A percentile compares a stretch with the other conserved stretches of the same genome.
Evolutionary conservation across 2,329 filamentous ascomycete species (phyloP).

Genomic region (Calonectria fujianensis): DNA sequence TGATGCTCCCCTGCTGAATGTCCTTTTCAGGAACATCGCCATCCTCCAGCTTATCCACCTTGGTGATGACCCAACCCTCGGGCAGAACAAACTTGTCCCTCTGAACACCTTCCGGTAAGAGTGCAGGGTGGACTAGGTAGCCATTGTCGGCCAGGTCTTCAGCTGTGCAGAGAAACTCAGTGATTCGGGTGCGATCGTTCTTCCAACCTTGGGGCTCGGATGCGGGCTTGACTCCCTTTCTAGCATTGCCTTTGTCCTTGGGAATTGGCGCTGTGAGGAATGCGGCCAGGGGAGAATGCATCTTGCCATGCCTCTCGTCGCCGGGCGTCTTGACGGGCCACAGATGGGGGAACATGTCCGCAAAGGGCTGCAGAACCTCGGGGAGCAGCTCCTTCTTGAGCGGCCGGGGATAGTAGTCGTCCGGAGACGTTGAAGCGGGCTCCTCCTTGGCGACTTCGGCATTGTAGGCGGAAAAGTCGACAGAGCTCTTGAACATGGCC

Average conservation of each 20-base stretch:
- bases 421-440: constrained; percentile 66
- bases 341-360: constrained; percentile 88
- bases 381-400: constrained; percentile 72
- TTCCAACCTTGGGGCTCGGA: constrained; percentile 80
- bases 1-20: constrained; percentile 87
- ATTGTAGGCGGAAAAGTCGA: constrained; percentile 70
- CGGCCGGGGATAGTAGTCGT: constrained; percentile 75
- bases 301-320: constrained; percentile 85
- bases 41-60: constrained; percentile 79
- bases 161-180: constrained; percentile 82
- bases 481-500: constrained; percentile 85
- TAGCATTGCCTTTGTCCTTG: constrained; percentile 77
- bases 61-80: constrained; percentile 89
- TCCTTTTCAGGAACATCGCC: constrained; percentile 80
- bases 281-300: constrained; percentile 91
- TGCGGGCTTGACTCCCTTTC: constrained; percentile 75
- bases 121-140: constrained; percentile 88
- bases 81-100: constrained; percentile 71
- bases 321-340: constrained; percentile 94
- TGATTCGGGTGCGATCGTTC: constrained; percentile 87
- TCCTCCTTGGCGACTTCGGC: constrained; percentile 58
- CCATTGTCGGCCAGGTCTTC: constrained; percentile 89
- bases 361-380: constrained; percentile 77
- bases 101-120: constrained; percentile 77
- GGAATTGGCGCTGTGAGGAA: constrained; percentile 86